Percentiles rank a stretch among this genome's conserved stretches.
phyloP scores from a whole-genome alignment of 345 rosid genomes.

The Eucalyptus sideroxylon region DNA sequence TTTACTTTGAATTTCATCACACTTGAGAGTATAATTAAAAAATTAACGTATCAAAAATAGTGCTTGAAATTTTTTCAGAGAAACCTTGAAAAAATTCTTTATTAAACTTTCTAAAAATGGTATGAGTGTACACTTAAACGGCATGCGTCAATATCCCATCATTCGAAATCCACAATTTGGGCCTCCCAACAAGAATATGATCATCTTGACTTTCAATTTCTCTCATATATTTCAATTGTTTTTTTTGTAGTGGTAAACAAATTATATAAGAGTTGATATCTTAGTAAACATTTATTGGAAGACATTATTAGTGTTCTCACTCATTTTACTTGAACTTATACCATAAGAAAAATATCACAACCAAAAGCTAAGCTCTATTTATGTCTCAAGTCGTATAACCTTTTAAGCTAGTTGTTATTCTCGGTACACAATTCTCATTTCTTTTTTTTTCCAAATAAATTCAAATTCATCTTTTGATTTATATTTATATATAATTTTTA shows the following conservation, averaged over 20 bases:
- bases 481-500: rapidly evolving
- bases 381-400: no score
- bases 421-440: rapidly evolving
- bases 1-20: no score
- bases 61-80: background rate
- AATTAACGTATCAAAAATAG: rapidly evolving
- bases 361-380: rapidly evolving
- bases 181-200: rapidly evolving
- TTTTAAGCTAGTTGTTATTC: rapidly evolving
- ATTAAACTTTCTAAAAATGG: background rate
- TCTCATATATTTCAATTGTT: no score
- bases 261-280: rapidly evolving
- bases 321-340: rapidly evolving
- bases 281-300: no score
- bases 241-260: no score
- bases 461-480: no score
- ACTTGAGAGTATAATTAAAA: rapidly evolving
- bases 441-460: no score
- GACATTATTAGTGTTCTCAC: rapidly evolving
- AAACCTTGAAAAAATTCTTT: background rate
- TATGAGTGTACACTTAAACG: no score
- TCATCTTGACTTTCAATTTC: no score
- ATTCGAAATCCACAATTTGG: rapidly evolving
- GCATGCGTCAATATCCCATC: rapidly evolving
- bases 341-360: no score